Conservation (phyloP, 495 filamentous ascomycete genomes). For the Glutinoglossum americanum region DNA sequence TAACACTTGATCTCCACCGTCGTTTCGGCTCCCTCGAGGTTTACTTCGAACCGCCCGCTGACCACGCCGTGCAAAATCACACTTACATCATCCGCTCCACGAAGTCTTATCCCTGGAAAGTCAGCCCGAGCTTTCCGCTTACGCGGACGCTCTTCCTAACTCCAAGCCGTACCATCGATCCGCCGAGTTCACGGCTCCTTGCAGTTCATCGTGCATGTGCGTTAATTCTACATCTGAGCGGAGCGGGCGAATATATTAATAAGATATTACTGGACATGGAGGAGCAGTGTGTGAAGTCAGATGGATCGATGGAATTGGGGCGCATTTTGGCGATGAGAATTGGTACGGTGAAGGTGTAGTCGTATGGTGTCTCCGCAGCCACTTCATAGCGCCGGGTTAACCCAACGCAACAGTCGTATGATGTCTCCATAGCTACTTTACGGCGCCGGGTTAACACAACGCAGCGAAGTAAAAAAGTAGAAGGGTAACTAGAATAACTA, state of each 20-base stretch:
- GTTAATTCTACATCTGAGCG: conserved; percentile 17
- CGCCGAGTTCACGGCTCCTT: conserved; percentile 15
- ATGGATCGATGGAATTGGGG: conserved; percentile 1
- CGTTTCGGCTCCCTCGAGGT: neutral
- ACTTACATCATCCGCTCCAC: neutral
- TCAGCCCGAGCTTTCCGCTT: neutral
- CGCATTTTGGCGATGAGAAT: neutral
- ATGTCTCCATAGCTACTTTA: no score
- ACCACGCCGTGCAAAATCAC: neutral
- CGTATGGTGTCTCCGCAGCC: no score
- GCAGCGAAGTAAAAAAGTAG: no score
- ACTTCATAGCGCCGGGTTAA: no score
- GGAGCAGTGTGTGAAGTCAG: conserved; percentile 13
- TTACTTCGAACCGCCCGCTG: neutral
- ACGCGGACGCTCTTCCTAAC: neutral
- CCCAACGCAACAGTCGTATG: no score
- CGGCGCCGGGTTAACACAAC: no score
- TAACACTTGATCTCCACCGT: neutral
- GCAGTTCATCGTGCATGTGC: conserved; percentile 17
- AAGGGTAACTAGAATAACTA: no score
- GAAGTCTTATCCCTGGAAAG: neutral
- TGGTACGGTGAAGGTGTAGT: no score
- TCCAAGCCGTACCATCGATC: conserved; percentile 12
- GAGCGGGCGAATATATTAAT: conserved; percentile 18
- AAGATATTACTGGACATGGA: conserved; percentile 16